These are phyloP conservation scores for Amanita jacksonii DNA, from an alignment of 768 basidiomycete species.

Conservation along the genomic window DNA sequence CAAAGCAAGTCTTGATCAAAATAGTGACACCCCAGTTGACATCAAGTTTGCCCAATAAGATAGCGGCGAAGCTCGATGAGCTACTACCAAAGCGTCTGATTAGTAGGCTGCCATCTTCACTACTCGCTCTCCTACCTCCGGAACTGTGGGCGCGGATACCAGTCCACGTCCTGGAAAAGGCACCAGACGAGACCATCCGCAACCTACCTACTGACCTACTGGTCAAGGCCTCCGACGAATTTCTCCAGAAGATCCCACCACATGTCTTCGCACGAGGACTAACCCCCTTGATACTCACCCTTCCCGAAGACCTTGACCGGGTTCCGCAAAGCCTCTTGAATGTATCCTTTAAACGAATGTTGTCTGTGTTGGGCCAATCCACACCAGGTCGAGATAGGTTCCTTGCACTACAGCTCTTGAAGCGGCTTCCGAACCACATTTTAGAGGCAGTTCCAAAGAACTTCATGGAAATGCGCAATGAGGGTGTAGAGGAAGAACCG, in stretches of 20 bases:
- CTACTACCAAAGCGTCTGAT: neutral
- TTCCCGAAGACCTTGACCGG: neutral
- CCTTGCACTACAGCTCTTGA: neutral
- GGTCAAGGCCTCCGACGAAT: neutral
- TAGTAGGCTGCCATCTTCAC: neutral
- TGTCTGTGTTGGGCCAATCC: neutral
- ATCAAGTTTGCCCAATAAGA: neutral
- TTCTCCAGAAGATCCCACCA: neutral
- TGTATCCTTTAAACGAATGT: neutral
- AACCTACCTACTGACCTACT: neutral
- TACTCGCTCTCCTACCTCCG: neutral
- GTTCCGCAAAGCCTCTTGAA: neutral
- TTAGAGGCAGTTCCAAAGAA: neutral
- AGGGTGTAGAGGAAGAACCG: neutral
- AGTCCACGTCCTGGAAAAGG: neutral
- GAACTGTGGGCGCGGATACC: neutral
- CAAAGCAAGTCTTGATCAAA: neutral
- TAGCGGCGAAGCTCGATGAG: neutral
- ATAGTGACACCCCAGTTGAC: neutral
- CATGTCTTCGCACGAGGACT: neutral
- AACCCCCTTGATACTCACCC: neutral
- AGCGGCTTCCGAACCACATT: neutral
- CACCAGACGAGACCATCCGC: neutral
- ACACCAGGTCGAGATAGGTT: neutral
- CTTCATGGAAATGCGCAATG: neutral